These are phyloP conservation scores for Ceratobasidium papillatum DNA, from an alignment of 1,284 basidiomycete genomes.

Conservation along the genomic window DNA sequence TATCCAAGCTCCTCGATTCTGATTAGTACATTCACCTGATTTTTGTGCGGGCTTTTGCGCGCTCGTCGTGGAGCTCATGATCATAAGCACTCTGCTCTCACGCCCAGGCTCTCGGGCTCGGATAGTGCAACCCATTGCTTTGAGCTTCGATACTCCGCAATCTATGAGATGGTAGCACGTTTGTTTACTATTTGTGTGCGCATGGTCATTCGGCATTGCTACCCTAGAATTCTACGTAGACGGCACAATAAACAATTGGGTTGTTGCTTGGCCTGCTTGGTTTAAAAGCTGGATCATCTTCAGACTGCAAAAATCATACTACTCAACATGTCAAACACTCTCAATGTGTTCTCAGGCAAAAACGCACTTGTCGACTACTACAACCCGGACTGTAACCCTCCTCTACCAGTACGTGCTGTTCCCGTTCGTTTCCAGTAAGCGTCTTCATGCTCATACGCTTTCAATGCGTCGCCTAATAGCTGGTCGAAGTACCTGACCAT, in stretches of 20 bases:
- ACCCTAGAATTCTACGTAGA: neutral
- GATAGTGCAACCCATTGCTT: neutral
- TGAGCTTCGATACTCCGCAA: too few species aligned
- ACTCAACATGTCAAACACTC: conserved; percentile 2
- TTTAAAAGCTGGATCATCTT: neutral
- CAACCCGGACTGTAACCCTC: conserved; percentile 37
- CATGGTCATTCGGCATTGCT: neutral
- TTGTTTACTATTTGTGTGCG: too few species aligned
- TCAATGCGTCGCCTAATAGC: neutral
- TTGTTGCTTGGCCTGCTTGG: neutral
- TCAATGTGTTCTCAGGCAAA: conserved; percentile 36
- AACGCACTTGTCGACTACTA: conserved; percentile 34
- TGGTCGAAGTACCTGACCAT: conserved; percentile 33
- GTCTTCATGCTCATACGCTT: neutral
- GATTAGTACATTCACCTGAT: too few species aligned
- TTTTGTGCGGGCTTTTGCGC: neutral
- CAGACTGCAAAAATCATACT: too few species aligned
- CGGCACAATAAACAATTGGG: neutral
- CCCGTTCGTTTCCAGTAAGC: too few species aligned
- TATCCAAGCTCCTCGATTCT: too few species aligned
- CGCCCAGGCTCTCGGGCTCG: neutral
- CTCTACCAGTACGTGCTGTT: conserved; percentile 22
- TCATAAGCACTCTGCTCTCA: neutral
- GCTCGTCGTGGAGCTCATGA: neutral
- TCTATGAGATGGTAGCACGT: neutral